Evolutionary conservation across 345 rosid genomes (phyloP).

Genomic region (Syzygium aqueum): DNA sequence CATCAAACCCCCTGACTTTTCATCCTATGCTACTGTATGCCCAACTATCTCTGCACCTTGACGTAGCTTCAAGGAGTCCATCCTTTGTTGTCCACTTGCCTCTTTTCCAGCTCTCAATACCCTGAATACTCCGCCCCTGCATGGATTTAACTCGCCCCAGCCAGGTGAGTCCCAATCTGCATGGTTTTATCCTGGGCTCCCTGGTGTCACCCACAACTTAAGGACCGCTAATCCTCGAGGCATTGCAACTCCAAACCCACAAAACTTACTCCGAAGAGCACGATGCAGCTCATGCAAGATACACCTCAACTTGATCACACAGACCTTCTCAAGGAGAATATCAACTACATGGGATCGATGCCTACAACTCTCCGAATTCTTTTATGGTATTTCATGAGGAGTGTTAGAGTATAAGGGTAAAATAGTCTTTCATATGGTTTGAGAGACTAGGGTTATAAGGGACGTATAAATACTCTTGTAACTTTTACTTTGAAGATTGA

Average conservation of each 20-base stretch:
- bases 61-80: not conserved
- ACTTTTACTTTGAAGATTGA: no score
- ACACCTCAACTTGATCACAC: not conserved
- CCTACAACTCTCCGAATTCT: not conserved
- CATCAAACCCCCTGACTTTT: not conserved
- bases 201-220: not conserved
- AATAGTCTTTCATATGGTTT: no score
- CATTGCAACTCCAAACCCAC: not conserved
- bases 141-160: not conserved
- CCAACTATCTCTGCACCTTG: not conserved
- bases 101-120: not conserved
- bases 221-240: not conserved
- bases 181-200: not conserved
- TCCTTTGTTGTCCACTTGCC: not conserved
- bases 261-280: not conserved
- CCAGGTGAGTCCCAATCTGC: not conserved
- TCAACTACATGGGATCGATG: not conserved
- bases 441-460: no score
- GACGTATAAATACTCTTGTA: no score
- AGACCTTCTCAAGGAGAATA: not conserved
- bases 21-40: not conserved
- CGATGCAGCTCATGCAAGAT: not conserved
- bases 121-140: not conserved
- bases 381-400: not conserved
- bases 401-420: no score